Evolutionary conservation across 176 grass and related monocot genomes (phyloP).

Genomic region (Otatea glauca): DNA sequence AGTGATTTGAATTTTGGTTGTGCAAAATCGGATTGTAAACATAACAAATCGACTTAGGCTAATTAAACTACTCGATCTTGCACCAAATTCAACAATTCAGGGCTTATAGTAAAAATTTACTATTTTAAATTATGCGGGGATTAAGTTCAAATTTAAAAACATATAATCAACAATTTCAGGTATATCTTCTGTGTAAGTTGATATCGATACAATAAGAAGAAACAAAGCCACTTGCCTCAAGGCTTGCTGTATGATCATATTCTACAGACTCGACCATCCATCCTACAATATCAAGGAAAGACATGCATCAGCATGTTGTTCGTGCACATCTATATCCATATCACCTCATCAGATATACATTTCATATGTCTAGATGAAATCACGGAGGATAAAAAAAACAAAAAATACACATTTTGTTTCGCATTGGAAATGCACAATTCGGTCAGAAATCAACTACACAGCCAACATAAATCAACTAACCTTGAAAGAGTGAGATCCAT

Average conservation of each 20-base stretch:
- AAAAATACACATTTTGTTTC: not conserved
- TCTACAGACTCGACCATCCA: conserved; percentile 50
- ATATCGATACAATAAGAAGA: no score
- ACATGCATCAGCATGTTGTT: not conserved
- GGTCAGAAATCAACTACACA: not conserved
- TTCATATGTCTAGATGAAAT: not conserved
- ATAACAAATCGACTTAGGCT: no score
- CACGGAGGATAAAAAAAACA: not conserved
- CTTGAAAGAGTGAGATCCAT: conserved; percentile 41
- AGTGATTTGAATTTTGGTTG: no score
- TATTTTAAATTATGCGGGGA: not conserved
- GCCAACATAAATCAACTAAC: conserved; percentile 5
- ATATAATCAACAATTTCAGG: no score
- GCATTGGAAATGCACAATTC: not conserved
- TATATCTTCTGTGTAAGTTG: not conserved
- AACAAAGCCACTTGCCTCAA: conserved; percentile 46
- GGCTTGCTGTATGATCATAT: conserved; percentile 77
- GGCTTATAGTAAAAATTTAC: not conserved
- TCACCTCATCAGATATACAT: not conserved
- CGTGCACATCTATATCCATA: not conserved
- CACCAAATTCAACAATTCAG: not conserved
- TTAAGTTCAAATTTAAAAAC: not conserved
- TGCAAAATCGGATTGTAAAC: no score
- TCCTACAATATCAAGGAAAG: not conserved
- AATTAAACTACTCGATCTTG: not conserved